Evolutionary conservation across 352 stramenopile species (phyloP).

Genomic region (Ophiocytium majus): DNA sequence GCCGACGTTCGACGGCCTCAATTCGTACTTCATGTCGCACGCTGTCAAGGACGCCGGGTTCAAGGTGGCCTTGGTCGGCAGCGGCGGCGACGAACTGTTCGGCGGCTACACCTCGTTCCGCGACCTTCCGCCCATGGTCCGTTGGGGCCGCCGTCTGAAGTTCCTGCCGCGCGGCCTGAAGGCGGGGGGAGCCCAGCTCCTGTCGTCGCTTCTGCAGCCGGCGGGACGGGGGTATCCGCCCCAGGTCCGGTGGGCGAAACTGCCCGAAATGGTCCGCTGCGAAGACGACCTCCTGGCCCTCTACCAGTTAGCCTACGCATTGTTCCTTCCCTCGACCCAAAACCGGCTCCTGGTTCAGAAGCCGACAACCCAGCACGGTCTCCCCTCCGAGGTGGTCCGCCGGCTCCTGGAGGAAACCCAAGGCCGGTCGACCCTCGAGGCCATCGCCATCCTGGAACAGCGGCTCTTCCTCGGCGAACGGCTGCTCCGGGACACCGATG

Average conservation of each 20-base stretch:
- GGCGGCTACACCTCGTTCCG: background rate
- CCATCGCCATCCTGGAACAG: background rate
- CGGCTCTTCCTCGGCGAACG: background rate
- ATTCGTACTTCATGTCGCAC: background rate
- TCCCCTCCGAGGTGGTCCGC: background rate
- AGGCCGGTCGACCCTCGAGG: background rate
- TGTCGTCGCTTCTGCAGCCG: too few relatives aligned
- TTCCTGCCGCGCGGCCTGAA: background rate
- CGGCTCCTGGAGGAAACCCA: too few relatives aligned
- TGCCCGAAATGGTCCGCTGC: background rate
- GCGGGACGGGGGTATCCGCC: background rate
- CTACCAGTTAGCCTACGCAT: background rate
- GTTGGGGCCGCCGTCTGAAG: background rate
- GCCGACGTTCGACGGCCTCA: background rate
- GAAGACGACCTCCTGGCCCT: background rate
- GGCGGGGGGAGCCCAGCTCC: too few relatives aligned
- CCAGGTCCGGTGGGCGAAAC: background rate
- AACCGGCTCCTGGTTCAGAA: background rate
- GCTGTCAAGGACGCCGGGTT: background rate
- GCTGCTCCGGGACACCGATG: slow-evolving; percentile 4
- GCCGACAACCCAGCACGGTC: background rate
- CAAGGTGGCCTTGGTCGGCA: background rate
- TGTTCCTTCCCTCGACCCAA: background rate
- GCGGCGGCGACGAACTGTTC: slow-evolving; percentile 7
- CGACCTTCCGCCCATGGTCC: background rate